A percentile compares a stretch with the other conserved stretches of the same genome.
Evolutionary conservation across 805 yeast genomes (phyloP).

Genomic region (Wickerhamiella australiensis): DNA sequence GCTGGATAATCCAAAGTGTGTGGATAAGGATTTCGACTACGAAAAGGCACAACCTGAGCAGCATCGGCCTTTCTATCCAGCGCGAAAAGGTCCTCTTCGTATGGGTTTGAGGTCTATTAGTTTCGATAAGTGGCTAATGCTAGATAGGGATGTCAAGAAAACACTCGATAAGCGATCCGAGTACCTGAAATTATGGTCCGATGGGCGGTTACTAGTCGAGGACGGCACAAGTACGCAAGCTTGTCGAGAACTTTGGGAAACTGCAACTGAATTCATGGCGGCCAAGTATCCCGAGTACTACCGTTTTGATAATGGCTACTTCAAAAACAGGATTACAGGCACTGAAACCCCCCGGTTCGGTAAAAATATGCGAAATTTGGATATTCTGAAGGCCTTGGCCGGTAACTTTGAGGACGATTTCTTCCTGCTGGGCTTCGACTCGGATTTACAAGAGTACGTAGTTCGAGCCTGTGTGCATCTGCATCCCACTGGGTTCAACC

Average conservation of each 20-base stretch:
- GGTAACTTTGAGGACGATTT: conserved; percentile 52
- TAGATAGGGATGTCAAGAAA: background rate
- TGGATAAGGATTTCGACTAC: too few species aligned
- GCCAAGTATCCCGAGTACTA: conserved; percentile 44
- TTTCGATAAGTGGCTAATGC: background rate
- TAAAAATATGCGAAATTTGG: background rate
- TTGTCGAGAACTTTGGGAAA: conserved; percentile 38
- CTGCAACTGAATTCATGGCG: conserved; percentile 31
- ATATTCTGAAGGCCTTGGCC: conserved; percentile 16
- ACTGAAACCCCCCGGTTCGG: conserved; percentile 1
- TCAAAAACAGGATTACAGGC: background rate
- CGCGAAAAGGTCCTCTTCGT: background rate
- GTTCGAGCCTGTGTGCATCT: conserved; percentile 46
- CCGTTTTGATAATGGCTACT: conserved; percentile 18
- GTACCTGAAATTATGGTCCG: conserved; percentile 14
- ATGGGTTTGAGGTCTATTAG: background rate
- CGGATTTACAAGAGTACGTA: conserved; percentile 30
- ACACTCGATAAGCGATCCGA: background rate
- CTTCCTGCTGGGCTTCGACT: conserved; percentile 30
- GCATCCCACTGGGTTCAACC: conserved; percentile 68
- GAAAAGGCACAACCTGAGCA: too few species aligned
- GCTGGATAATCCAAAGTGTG: too few species aligned
- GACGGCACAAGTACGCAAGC: background rate
- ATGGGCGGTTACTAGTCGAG: conserved; percentile 25
- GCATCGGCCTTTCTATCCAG: background rate